Evolutionary conservation across 2,329 filamentous ascomycete genomes (phyloP), one percentile per base, ranked within the genome.

Genomic region (Fusarium scirpi): DNA sequence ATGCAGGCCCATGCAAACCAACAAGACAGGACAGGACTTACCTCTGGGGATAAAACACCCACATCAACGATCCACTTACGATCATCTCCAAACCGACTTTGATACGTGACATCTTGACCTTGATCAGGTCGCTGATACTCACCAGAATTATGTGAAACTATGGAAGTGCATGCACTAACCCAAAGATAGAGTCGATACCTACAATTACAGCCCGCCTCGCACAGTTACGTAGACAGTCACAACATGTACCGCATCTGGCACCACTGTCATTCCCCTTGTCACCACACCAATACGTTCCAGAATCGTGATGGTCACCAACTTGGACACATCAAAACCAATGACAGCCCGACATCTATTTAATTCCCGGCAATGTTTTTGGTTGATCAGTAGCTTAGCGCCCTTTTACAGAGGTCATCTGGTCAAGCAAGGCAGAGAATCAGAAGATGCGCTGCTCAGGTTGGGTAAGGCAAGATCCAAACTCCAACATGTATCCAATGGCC

Each of bases 361-460:
- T 72, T 54, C 62, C 70, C 70, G 70, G 63, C 58, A 68, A 56
- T 64, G 43, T 58, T 59, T 54, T 47, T 63, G 56, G 59, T 34
- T 70, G 56, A 69, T 68, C 62, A 59, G 43, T 57, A 40, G 55
- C 29, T 63, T 73, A 72, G 70, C 70, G 70, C 64, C 55, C 22
- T 62, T 47, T 34, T 46, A 41, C 30, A 34, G 40, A 67, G 65
- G 70, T 72, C 70, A 72, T 72, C 55, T 71, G 70, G 64, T 54
- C 70, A 43, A 45, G 46, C 68, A 70, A 40, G 59, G 46, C 54
- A 38, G 38, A 61, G 59, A 48, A 51, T 67, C 30, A 66, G 44
- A 66, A 57, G 30, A 38, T 49, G 44, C 30, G 43, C 55, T 25
- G 25, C 52, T 55, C 34, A 41, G 48, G 54, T 61, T 65, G 47